Evolutionary conservation across 1,139 yeast genomes (phyloP).

Genomic region (Geotrichum siamense): DNA sequence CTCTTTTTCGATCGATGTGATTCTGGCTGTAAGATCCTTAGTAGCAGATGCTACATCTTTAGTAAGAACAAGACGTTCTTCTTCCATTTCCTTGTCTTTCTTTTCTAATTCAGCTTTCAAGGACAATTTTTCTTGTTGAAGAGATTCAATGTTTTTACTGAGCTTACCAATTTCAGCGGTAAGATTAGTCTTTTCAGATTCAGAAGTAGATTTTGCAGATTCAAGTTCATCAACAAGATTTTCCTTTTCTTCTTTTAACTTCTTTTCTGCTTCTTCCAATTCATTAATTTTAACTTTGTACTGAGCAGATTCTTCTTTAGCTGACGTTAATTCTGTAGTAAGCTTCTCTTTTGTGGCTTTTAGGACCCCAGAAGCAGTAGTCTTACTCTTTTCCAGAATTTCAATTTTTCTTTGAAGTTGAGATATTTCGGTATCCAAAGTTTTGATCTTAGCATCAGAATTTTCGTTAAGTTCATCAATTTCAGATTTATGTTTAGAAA

Average conservation of each 20-base stretch:
- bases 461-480: slow-evolving; percentile 1
- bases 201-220: slow-evolving; percentile 5
- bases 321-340: slow-evolving; percentile 11
- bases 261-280: slow-evolving; percentile 2
- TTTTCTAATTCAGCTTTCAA: slow-evolving; percentile 9
- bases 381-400: slow-evolving; percentile 9
- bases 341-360: slow-evolving; percentile 14
- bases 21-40: slow-evolving; percentile 18
- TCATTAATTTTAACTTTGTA: slow-evolving; percentile 10
- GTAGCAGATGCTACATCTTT: slow-evolving; percentile 21
- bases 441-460: slow-evolving; percentile 1
- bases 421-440: slow-evolving; percentile 12
- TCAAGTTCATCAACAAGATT: slow-evolving; percentile 12
- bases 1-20: slow-evolving; percentile 18
- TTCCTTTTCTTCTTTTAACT: slow-evolving; percentile 7
- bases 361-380: slow-evolving; percentile 9
- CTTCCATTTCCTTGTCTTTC: slow-evolving; percentile 17
- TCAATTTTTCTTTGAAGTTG: slow-evolving; percentile 9
- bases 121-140: slow-evolving; percentile 12
- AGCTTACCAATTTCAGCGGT: slow-evolving; percentile 11
- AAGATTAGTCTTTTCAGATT: slow-evolving; percentile 8
- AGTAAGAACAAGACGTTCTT: slow-evolving; percentile 18
- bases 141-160: slow-evolving; percentile 9
- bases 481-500: slow-evolving; percentile 7
- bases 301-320: slow-evolving; percentile 16